Conservation (phyloP, 495 filamentous ascomycete species). For the Penicillium nucicola region DNA sequence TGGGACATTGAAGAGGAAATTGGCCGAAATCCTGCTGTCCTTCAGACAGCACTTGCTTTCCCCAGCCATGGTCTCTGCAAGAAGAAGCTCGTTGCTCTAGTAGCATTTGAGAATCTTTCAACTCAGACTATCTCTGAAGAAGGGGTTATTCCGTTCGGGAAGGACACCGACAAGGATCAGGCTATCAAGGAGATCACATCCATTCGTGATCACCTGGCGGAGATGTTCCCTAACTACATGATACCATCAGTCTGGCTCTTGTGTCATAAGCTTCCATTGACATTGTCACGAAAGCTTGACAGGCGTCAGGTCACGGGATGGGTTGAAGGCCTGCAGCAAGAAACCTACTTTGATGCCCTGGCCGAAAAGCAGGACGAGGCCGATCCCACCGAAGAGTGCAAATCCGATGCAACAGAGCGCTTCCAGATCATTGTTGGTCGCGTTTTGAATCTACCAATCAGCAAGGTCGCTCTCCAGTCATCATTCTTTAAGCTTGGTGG, state of each 20-base stretch:
- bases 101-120: background rate
- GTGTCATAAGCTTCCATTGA: slow-evolving; percentile 31
- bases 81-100: background rate
- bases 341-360: slow-evolving; percentile 5
- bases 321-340: background rate
- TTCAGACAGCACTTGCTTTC: background rate
- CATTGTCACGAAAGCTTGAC: slow-evolving; percentile 34
- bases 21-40: background rate
- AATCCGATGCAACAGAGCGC: background rate
- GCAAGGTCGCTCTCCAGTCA: background rate
- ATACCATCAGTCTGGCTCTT: slow-evolving; percentile 33
- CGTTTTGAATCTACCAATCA: background rate
- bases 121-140: background rate
- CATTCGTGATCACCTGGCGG: background rate
- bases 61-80: background rate
- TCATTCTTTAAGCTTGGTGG: slow-evolving; percentile 33
- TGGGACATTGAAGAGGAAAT: background rate
- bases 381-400: background rate
- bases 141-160: background rate
- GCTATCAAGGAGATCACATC: background rate
- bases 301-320: slow-evolving; percentile 4
- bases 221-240: slow-evolving; percentile 37
- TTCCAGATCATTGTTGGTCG: background rate
- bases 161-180: background rate
- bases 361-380: background rate